These are phyloP conservation scores for Pseudogymnoascus sp. DNA, from an alignment of 2,329 filamentous ascomycete species.

Conservation along the genomic window DNA sequence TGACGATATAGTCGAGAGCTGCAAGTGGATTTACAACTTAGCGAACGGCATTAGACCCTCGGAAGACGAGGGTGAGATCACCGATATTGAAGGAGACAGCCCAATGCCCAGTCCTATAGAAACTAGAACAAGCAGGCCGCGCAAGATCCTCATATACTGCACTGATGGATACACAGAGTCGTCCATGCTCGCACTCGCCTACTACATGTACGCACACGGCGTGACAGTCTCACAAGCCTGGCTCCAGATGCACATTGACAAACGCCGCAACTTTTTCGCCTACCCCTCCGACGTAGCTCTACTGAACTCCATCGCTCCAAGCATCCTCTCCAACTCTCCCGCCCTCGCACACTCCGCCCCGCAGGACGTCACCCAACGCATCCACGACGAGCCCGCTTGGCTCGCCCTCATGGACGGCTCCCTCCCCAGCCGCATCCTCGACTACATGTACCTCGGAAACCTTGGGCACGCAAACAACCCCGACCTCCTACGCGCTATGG, in stretches of 20 bases:
- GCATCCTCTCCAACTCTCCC: slow-evolving; percentile 68
- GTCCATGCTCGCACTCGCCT: slow-evolving; percentile 80
- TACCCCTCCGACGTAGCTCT: slow-evolving; percentile 86
- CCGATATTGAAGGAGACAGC: slow-evolving; percentile 49
- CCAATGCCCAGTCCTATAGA: slow-evolving; percentile 38
- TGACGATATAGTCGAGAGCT: slow-evolving; percentile 77
- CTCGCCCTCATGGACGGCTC: slow-evolving; percentile 80
- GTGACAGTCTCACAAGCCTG: slow-evolving; percentile 76
- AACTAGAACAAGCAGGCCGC: slow-evolving; percentile 26
- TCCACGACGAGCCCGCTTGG: slow-evolving; percentile 67
- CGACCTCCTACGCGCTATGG: slow-evolving; percentile 68
- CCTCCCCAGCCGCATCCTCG: slow-evolving; percentile 78
- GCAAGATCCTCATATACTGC: slow-evolving; percentile 84
- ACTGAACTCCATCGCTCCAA: slow-evolving; percentile 68
- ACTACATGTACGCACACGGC: slow-evolving; percentile 87
- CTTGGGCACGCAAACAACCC: slow-evolving; percentile 91
- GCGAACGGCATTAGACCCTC: slow-evolving; percentile 55
- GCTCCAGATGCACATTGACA: slow-evolving; percentile 74
- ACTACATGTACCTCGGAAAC: slow-evolving; percentile 96
- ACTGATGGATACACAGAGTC: slow-evolving; percentile 95
- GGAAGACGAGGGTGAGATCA: slow-evolving; percentile 18
- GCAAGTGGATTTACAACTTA: slow-evolving; percentile 83
- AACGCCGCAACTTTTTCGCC: slow-evolving; percentile 89
- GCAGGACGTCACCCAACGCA: slow-evolving; percentile 46
- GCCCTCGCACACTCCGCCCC: slow-evolving; percentile 42